Base-by-base conservation (phyloP, 2,329 filamentous ascomycete species). In the Metarhizium humberi region DNA sequence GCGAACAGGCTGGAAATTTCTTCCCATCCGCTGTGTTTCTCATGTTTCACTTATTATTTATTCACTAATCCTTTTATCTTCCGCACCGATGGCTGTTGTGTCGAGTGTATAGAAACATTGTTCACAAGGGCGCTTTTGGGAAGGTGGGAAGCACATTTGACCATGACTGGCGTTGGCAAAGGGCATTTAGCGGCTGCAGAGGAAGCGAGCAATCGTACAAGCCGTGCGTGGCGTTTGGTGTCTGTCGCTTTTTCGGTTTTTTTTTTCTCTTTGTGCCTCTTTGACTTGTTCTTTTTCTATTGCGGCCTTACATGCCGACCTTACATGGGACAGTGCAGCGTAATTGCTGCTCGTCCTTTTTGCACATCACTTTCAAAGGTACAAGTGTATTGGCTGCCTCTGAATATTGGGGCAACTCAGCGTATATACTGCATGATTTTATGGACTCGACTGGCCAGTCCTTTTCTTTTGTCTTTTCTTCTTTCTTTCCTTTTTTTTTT, bases 161-260 rank as follows among this genome's bases (percentile, higher is more conserved):
- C 13, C 38, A 20, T 13, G 34, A 49, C 29, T 30, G 54, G 50
- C 50, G 50, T 55, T 55, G 18, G 43, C 32, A 49, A 36, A 40
- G 34, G 54, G 13, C 18, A 48, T 40, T 4, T 8, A 18, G 51
- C 45, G 54, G 50, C 50, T 51, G 36, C 32, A 49, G 50, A 52
- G 48, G 42, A 36, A 45, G 51, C 54, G 54, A 55, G 54, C 50
- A 55, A 52, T 52, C 50, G 54, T 50, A 40, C n/a, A 45, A 50
- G 54, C 36, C 50, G 40, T 42, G 54, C 50, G 54, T 55, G 25
- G 25, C 25, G 25, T 34, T 49, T 50, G 38, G 40, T n/a, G 36
- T 46, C 50, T 45, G n/a, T 45, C 29, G 32, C 51, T 52, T 29
- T 34, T 14, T 13, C 1, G 4, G 6, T 38, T 42, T 16, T 20